phyloP scores from a whole-genome alignment of 2,329 filamentous ascomycete species.

The Colletotrichum tabaci region DNA sequence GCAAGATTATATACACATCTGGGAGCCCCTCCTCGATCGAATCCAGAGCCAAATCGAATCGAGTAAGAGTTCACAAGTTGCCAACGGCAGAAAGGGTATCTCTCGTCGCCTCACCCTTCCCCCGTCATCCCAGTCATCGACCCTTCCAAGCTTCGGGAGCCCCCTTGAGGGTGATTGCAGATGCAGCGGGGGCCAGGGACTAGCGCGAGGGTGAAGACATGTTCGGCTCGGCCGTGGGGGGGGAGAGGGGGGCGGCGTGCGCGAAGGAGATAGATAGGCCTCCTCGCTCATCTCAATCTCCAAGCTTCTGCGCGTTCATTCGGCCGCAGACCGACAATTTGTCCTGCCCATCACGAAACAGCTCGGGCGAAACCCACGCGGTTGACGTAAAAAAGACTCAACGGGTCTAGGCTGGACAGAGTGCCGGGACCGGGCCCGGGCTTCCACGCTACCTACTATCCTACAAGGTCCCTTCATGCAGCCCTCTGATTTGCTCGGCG shows the following conservation, averaged over 20 bases:
- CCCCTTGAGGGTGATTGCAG: slow-evolving; percentile 23
- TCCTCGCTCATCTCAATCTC: slow-evolving; percentile 26
- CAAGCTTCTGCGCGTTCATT: slow-evolving; percentile 29
- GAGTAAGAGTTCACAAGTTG: slow-evolving; percentile 34
- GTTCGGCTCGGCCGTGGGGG: slow-evolving; percentile 39
- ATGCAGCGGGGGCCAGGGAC: slow-evolving; percentile 26
- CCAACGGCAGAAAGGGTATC: slow-evolving; percentile 21
- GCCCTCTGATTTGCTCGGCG: slow-evolving; percentile 39
- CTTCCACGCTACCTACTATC: slow-evolving; percentile 20
- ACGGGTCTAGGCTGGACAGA: slow-evolving; percentile 35
- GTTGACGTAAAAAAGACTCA: slow-evolving; percentile 42
- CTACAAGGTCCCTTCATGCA: slow-evolving; percentile 28
- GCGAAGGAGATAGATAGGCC: slow-evolving; percentile 21
- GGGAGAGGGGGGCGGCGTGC: neutral
- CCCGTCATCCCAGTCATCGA: slow-evolving; percentile 15
- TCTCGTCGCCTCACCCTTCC: neutral
- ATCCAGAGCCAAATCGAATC: slow-evolving; percentile 38
- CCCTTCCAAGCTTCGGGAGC: slow-evolving; percentile 25
- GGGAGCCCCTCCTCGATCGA: slow-evolving; percentile 25
- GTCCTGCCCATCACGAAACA: slow-evolving; percentile 35
- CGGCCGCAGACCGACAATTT: slow-evolving; percentile 35
- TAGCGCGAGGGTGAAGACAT: slow-evolving; percentile 37
- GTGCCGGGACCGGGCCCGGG: slow-evolving; percentile 40
- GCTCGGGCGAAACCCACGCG: slow-evolving; percentile 36
- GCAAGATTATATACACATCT: slow-evolving; percentile 40